Evolutionary conservation across 164 flowering plant genomes (phyloP), one percentile per base, ranked within the genome.

Genomic region (Stephania yunnanensis): DNA sequence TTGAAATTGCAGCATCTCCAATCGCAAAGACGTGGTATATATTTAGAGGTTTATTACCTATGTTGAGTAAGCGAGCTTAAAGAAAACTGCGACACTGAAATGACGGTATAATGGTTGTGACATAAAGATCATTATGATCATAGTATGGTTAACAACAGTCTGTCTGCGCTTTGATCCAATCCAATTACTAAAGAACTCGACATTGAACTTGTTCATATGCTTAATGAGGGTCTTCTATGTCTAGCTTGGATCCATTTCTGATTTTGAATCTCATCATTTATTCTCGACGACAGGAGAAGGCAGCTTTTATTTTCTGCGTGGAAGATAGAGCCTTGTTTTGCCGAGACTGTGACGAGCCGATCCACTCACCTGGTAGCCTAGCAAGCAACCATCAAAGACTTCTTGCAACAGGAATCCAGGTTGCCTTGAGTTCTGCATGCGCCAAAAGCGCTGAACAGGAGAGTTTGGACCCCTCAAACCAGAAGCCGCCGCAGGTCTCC

Each of bases 281-380:
- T 45, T 68, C 65, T 46, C 20, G 48, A 68, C 9, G 72, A 15
- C 86, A 95, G 99, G 99, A 93, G 76, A 95, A 91, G 77, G 68
- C 97, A 50, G 98, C 98, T 22, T 95, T 93, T 83, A 93, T 93
- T 12, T 95, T 95, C 83, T 95, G 99, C 69, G 97, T 93, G 6
- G 98, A 95, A 85, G 99, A 95, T 79, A 87, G 99, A 81, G 99
- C 99, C 2, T 89, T 95, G n/a, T 89, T 94, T 12, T 94, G 99
- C 75, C 82, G 83, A 75, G 93, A 95, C 48, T 95, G 99, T 69
- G 98, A 95, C 68, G 95, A 91, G 79, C 84, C 98, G 0, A 87
- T 95, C 29, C 99, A 95, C 76, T 76, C 90, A 29, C 83, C 92
- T 4, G 86, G 85, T 55, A 89, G 87, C 73, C 89, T 83, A 55